Evolutionary conservation across 306 rosid species (phyloP).

Genomic region (Prunus padus): DNA sequence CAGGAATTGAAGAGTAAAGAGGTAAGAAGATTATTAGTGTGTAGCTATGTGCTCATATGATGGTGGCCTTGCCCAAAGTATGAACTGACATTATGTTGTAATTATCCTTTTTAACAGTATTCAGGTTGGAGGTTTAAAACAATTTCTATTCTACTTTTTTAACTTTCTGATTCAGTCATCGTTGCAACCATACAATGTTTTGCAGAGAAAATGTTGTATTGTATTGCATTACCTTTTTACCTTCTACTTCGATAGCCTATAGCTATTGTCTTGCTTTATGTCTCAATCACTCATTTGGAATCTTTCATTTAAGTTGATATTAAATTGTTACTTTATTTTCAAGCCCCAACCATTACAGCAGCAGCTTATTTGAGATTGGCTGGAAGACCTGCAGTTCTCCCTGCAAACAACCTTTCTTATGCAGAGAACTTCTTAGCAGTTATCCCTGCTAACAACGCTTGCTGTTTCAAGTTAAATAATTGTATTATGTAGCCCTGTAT

Average conservation of each 20-base stretch:
- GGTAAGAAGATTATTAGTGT: constrained; percentile 45
- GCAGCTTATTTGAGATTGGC: constrained; percentile 79
- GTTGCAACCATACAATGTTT: no score
- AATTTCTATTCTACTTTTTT: no score
- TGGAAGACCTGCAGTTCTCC: constrained; percentile 91
- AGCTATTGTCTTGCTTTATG: constrained; percentile 15
- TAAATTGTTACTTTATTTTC: constrained; percentile 23
- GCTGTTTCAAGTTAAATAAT: no score
- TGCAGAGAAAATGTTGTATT: no score
- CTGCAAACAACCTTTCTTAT: constrained; percentile 75
- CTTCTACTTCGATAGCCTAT: not conserved
- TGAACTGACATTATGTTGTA: not conserved
- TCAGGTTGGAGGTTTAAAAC: not conserved
- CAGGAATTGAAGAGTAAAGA: constrained; percentile 96
- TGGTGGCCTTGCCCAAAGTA: not conserved
- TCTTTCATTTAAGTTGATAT: constrained; percentile 7
- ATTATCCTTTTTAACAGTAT: not conserved
- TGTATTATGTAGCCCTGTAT: no score
- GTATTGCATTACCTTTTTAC: not conserved
- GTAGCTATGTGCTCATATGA: not conserved
- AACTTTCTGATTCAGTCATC: no score
- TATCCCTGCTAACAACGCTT: no score
- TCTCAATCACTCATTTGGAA: not conserved
- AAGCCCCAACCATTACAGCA: constrained; percentile 86
- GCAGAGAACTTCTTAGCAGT: constrained; percentile 76